Evolutionary conservation across 2,329 filamentous ascomycete species (phyloP), one percentile per base, ranked within the genome.

Genomic region (Fonsecaea erecta): DNA sequence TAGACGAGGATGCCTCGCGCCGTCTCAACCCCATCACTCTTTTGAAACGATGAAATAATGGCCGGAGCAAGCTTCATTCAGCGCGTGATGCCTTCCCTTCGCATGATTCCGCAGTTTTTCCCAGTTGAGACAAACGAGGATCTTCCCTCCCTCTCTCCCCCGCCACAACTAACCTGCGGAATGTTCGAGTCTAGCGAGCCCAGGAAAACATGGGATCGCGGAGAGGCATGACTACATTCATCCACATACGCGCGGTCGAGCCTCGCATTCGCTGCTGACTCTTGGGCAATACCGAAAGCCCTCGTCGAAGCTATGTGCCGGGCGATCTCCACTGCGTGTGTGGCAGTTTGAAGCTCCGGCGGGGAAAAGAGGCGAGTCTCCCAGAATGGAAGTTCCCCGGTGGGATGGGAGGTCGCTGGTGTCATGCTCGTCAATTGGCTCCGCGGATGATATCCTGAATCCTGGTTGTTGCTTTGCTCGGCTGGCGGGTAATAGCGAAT

Each of bases 31-130:
- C 52, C 48, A 28, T 30, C 18, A 30, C n/a, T 28, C n/a, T 26
- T 43, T 18, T 16, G n/a, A n/a, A 16, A 40, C 14, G 6, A 18
- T 43, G 16, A 43, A 43, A n/a, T 16, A 8, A 24, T 16, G 40
- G 18, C 56, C 56, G 46, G 37, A 51, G 35, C 37, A 24, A 35
- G 2, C 21, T 28, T 4, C n/a, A n/a, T n/a, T 52, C 24, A 57
- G 16, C 59, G 35, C 59, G 59, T 61, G 59, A 53, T 54, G 51
- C 24, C 8, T 32, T 53, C 51, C 24, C 8, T 32, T 53, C 51
- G 59, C 59, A 56, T 60, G 37, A 52, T 64, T 61, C 65, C 62
- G 65, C 65, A 60, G 30, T 55, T 64, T 66, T 67, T 62, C 65
- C 65, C 58, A 64, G 57, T 64, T 46, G 52, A 60, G 56, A 43